Evolutionary conservation across 2,329 filamentous ascomycete species (phyloP), one percentile per base, ranked within the genome.

Genomic region (Epicoccum sorghinum): DNA sequence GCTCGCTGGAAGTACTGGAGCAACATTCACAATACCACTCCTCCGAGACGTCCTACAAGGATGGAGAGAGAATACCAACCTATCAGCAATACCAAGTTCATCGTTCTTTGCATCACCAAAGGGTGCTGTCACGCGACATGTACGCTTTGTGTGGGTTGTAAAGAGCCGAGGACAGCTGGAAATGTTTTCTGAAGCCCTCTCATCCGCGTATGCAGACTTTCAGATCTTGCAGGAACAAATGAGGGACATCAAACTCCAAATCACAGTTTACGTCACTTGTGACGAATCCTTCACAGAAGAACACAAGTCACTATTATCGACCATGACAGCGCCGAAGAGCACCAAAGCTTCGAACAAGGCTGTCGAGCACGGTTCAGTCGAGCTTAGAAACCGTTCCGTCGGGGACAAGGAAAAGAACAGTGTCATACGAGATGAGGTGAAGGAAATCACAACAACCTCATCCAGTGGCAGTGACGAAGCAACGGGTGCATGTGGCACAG

Each of bases 101-200:
- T 66, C 66, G 3, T 35, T 72, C 1, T 64, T 72, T 6, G 41
- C 51, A 33, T 36, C 54, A 10, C 57, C 61, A 52, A 49, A 23
- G 3, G 62, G 74, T 6, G 71, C 72, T 4, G 78, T 77, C 6
- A 83, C 80, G 0, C 77, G 81, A 39, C 75, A 77, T 35, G 72
- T 86, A 27, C 79, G 79, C 1, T 84, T 85, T 56, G 73, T 85
- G 8, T 87, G 84, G 84, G 80, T 85, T 5, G 78, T 86, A 48
- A 86, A 83, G 63, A 78, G 79, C n/a, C 76, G 75, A 4, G 74
- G 75, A 1, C 80, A 84, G 41, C 65, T 85, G 3, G 74, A 69
- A 12, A 86, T 83, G 80, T 84, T 86, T 55, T 71, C 77, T 1
- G 62, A 71, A 3, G 79, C 85, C 60, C 72, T 87, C 1, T 75